Conservation (phyloP, 352 stramenopile species). For the Aphanomyces invadans region DNA sequence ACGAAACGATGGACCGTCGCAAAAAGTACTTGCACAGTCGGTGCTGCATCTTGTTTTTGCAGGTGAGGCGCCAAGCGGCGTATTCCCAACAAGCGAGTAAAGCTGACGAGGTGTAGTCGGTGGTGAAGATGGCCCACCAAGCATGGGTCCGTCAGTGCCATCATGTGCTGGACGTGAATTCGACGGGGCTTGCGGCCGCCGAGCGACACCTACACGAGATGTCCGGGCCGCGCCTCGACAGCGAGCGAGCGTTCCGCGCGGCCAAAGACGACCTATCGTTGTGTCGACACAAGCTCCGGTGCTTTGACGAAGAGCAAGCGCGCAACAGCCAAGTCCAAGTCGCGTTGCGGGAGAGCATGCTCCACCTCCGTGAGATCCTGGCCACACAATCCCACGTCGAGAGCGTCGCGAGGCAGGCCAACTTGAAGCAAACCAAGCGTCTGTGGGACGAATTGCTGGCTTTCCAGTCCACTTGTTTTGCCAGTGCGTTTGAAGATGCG, state of each 20-base stretch:
- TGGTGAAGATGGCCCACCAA: not conserved
- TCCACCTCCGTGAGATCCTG: constrained; percentile 7
- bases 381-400: constrained; percentile 11
- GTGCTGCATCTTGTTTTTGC: not conserved
- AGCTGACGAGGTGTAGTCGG: constrained; percentile 7
- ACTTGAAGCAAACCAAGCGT: constrained; percentile 18
- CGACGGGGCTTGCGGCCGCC: not conserved
- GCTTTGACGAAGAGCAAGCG: not conserved
- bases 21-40: not conserved
- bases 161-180: not conserved
- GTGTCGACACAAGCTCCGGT: constrained; percentile 7
- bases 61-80: too few relatives aligned
- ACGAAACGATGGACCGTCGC: not conserved
- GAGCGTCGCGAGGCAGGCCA: not conserved
- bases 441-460: constrained; percentile 10
- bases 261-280: constrained; percentile 1
- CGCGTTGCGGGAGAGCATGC: not conserved
- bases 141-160: constrained; percentile 13
- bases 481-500: not conserved
- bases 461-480: constrained; percentile 19
- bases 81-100: too few relatives aligned
- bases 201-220: not conserved
- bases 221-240: not conserved
- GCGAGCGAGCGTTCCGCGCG: not conserved
- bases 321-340: not conserved